phyloP scores from a whole-genome alignment of 495 filamentous ascomycete genomes.

The Lophium mytilinum region DNA sequence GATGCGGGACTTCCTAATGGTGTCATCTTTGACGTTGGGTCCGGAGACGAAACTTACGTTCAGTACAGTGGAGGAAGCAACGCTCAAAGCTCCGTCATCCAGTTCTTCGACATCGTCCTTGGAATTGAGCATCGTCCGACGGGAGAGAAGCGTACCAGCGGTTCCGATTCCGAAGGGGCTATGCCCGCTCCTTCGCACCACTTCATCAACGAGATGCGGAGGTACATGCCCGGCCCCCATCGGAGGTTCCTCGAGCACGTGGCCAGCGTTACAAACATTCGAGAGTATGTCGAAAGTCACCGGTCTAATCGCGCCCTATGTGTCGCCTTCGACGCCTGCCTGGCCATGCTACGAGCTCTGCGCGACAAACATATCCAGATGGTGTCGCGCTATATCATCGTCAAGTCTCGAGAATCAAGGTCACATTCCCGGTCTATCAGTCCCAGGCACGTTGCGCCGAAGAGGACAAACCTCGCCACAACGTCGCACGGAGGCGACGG shows the following conservation, averaged over 20 bases:
- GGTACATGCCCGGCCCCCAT: conserved; percentile 92
- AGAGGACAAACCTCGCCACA: conserved; percentile 59
- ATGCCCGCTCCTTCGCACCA: conserved; percentile 59
- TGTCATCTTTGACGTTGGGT: conserved; percentile 76
- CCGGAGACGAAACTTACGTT: conserved; percentile 54
- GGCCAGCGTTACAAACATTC: conserved; percentile 75
- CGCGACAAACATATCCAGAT: conserved; percentile 95
- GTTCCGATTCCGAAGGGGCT: conserved; percentile 36
- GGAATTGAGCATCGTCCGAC: conserved; percentile 89
- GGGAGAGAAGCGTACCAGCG: conserved; percentile 47
- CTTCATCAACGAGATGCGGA: conserved; percentile 94
- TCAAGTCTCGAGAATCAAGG: conserved; percentile 54
- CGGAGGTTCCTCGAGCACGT: conserved; percentile 81
- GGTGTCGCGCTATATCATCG: conserved; percentile 89
- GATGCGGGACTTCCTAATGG: conserved; percentile 84
- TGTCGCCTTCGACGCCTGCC: conserved; percentile 81
- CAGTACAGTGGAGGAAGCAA: conserved; percentile 89
- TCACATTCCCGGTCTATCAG: conserved; percentile 40
- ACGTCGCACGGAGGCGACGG: conserved; percentile 41
- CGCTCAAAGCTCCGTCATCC: conserved; percentile 88
- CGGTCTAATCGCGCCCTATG: conserved; percentile 54
- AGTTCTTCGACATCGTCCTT: conserved; percentile 90
- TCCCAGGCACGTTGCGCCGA: conserved; percentile 22
- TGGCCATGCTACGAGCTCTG: conserved; percentile 81
- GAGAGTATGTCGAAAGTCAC: conserved; percentile 66